Evolutionary conservation across 768 basidiomycete species (phyloP).

Genomic region (Pholiota conissans): DNA sequence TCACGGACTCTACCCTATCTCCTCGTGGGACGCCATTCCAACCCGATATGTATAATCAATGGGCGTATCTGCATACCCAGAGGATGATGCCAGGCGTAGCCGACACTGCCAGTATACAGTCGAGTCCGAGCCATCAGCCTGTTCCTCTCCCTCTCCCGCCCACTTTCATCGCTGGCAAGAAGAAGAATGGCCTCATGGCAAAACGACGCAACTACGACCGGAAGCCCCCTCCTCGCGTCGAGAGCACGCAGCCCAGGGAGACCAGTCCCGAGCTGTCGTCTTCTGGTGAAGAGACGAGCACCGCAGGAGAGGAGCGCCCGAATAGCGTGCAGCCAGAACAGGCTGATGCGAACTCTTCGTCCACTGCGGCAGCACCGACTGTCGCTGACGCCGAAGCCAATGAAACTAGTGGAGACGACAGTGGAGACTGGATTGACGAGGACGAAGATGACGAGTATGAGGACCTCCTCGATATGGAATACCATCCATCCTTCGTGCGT

Average conservation of each 20-base stretch:
- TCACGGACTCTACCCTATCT: constrained; percentile 75
- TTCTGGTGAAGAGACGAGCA: constrained; percentile 64
- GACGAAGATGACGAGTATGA: constrained; percentile 70
- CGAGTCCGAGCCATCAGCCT: constrained; percentile 72
- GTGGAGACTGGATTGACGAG: constrained; percentile 71
- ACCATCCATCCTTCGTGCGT: constrained; percentile 68
- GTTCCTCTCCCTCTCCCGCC: constrained; percentile 53
- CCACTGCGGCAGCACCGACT: constrained; percentile 16
- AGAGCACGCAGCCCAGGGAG: constrained; percentile 81
- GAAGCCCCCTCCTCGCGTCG: constrained; percentile 74
- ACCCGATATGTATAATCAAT: constrained; percentile 62
- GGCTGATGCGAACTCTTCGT: constrained; percentile 5
- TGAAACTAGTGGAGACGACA: too few relatives aligned
- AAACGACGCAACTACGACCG: constrained; percentile 32
- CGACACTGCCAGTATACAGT: constrained; percentile 62
- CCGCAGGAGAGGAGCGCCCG: constrained; percentile 60
- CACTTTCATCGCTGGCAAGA: constrained; percentile 49
- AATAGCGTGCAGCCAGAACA: constrained; percentile 10
- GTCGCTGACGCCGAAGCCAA: constrained; percentile 32
- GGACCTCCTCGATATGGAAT: constrained; percentile 74
- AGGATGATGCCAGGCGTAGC: constrained; percentile 37
- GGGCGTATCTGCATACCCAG: constrained; percentile 67
- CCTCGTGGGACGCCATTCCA: constrained; percentile 77
- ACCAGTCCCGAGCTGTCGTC: constrained; percentile 78
- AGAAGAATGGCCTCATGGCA: constrained; percentile 16